These are phyloP conservation scores for Kodamaea laetipori DNA, from an alignment of 805 yeast species.

Conservation along the genomic window DNA sequence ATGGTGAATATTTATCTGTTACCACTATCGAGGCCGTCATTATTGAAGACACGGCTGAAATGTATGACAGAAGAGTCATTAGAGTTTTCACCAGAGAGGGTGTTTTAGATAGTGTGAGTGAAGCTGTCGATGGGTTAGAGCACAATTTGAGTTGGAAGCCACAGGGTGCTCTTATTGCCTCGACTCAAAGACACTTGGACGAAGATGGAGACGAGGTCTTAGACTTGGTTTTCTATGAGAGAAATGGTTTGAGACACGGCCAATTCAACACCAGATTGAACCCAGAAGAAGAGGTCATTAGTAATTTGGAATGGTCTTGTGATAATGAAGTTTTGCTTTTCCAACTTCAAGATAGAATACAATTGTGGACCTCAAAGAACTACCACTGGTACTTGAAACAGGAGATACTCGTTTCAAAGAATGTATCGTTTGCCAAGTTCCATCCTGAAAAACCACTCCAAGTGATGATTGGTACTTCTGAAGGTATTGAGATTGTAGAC, in stretches of 20 bases:
- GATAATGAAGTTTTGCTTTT: slow-evolving; percentile 79
- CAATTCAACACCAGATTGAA: slow-evolving; percentile 72
- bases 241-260: slow-evolving; percentile 90
- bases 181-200: slow-evolving; percentile 67
- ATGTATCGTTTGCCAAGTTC: slow-evolving; percentile 59
- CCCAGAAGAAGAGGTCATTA: slow-evolving; percentile 46
- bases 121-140: slow-evolving; percentile 84
- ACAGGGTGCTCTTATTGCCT: slow-evolving; percentile 82
- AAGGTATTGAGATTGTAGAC: slow-evolving; percentile 61
- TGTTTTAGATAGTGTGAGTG: slow-evolving; percentile 75
- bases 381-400: slow-evolving; percentile 96
- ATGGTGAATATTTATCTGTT: slow-evolving; percentile 79
- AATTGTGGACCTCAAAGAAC: slow-evolving; percentile 87
- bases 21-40: slow-evolving; percentile 58
- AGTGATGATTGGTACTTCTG: slow-evolving; percentile 61
- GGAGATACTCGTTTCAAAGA: slow-evolving; percentile 50
- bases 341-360: slow-evolving; percentile 61
- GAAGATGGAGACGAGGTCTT: slow-evolving; percentile 50
- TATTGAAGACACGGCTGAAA: slow-evolving; percentile 40
- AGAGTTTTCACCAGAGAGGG: slow-evolving; percentile 85
- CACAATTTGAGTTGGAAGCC: slow-evolving; percentile 84
- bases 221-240: slow-evolving; percentile 79
- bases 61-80: slow-evolving; percentile 65
- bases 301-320: slow-evolving; percentile 72
- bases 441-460: slow-evolving; percentile 88